These are phyloP conservation scores for Spathaspora jeffriesii DNA, from an alignment of 1,139 yeast species.

Conservation along the genomic window DNA sequence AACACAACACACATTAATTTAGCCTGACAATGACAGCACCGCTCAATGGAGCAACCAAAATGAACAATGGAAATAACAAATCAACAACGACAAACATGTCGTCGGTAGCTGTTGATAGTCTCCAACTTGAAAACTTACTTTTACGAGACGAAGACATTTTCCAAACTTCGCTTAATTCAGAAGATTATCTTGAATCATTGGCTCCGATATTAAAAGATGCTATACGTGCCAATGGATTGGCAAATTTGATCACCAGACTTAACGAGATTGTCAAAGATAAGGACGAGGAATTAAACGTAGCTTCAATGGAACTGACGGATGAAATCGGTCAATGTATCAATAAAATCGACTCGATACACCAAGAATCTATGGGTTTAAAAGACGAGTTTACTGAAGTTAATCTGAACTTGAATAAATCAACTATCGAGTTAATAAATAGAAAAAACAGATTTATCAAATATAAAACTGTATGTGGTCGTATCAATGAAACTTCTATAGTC, in stretches of 20 bases:
- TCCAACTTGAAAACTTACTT: conserved; percentile 40
- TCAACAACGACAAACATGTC: conserved; percentile 3
- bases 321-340: conserved; percentile 55
- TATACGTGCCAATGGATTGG: conserved; percentile 54
- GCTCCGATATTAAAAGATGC: conserved; percentile 79
- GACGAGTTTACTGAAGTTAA: conserved; percentile 53
- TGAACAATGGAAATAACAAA: conserved; percentile 3
- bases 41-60: conserved; percentile 3
- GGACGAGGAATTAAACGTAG: conserved; percentile 62
- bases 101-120: conserved; percentile 20
- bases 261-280: conserved; percentile 59
- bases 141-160: conserved; percentile 48
- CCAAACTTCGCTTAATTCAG: conserved; percentile 55
- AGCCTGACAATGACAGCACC: background rate
- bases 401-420: conserved; percentile 59
- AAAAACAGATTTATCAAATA: conserved; percentile 56
- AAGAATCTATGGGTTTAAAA: conserved; percentile 54
- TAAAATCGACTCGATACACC: conserved; percentile 57
- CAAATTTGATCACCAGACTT: conserved; percentile 56
- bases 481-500: conserved; percentile 62
- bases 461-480: conserved; percentile 59
- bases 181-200: conserved; percentile 76
- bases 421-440: conserved; percentile 59
- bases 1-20: background rate
- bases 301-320: conserved; percentile 64